Percentiles rank a stretch among this genome's conserved stretches.
These are phyloP conservation scores for Xylaria sp. DNA, from an alignment of 2,329 filamentous ascomycete species.

Conservation along the genomic window DNA sequence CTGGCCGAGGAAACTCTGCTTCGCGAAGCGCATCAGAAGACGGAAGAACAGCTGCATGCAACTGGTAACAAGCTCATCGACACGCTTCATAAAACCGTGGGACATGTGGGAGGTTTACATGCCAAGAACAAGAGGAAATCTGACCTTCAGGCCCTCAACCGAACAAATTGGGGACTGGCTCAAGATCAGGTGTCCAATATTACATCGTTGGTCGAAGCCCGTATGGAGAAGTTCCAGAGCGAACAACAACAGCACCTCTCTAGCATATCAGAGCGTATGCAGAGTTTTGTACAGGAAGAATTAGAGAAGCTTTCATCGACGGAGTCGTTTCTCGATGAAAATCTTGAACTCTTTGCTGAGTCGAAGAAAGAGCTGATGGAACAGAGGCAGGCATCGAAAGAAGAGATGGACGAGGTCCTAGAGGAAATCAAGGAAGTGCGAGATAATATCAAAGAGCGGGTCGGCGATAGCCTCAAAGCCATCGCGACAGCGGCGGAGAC, in stretches of 20 bases:
- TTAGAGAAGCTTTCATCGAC: slow-evolving; percentile 76
- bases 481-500: slow-evolving; percentile 86
- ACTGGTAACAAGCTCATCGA: slow-evolving; percentile 81
- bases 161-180: slow-evolving; percentile 80
- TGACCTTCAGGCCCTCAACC: slow-evolving; percentile 83
- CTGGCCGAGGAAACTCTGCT: slow-evolving; percentile 83
- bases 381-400: slow-evolving; percentile 75
- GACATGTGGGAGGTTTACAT: slow-evolving; percentile 82
- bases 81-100: slow-evolving; percentile 80
- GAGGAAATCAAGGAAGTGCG: slow-evolving; percentile 92
- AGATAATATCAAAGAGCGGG: slow-evolving; percentile 85
- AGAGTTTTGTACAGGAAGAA: slow-evolving; percentile 79
- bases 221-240: slow-evolving; percentile 76
- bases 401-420: slow-evolving; percentile 90
- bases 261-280: slow-evolving; percentile 76
- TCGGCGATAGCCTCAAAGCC: slow-evolving; percentile 85
- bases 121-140: slow-evolving; percentile 89
- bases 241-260: slow-evolving; percentile 79
- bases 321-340: slow-evolving; percentile 75
- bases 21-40: slow-evolving; percentile 85
- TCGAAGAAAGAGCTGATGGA: slow-evolving; percentile 75
- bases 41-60: slow-evolving; percentile 78
- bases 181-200: slow-evolving; percentile 80
- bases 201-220: slow-evolving; percentile 79
- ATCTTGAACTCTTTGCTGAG: slow-evolving; percentile 73